Percentiles rank a stretch among this genome's conserved stretches.
Conservation (phyloP, 1,284 basidiomycete genomes). For the Sanghuangporus weigelae region DNA sequence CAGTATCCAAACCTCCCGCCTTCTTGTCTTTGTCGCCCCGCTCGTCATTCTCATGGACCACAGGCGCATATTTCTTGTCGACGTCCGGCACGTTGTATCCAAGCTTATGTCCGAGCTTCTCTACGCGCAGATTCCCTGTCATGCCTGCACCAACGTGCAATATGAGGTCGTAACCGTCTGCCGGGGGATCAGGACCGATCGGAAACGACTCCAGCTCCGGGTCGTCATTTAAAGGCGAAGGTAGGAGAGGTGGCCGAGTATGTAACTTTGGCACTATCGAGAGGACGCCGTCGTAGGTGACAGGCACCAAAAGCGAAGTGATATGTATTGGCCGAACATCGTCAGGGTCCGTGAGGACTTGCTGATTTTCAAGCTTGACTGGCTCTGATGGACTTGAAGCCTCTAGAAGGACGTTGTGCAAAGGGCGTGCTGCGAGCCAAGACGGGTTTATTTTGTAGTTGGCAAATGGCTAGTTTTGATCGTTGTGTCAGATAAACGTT, state of each 20-base stretch:
- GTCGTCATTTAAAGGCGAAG: conserved; percentile 21
- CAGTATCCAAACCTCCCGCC: conserved; percentile 27
- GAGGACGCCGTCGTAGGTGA: conserved; percentile 58
- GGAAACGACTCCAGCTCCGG: conserved; percentile 33
- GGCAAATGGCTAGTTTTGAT: conserved; percentile 43
- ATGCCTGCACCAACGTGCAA: conserved; percentile 69
- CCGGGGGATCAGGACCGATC: conserved; percentile 39
- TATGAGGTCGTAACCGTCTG: conserved; percentile 65
- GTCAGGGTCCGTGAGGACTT: conserved; percentile 3
- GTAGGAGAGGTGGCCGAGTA: conserved; percentile 54
- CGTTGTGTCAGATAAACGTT: background rate
- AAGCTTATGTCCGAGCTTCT: conserved; percentile 61
- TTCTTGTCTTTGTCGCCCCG: conserved; percentile 28
- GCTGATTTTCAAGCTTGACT: conserved; percentile 21
- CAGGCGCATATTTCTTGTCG: conserved; percentile 50
- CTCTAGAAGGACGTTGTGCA: conserved; percentile 47
- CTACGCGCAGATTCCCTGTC: conserved; percentile 58
- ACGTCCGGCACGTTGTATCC: conserved; percentile 71
- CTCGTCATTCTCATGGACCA: conserved; percentile 31
- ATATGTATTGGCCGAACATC: conserved; percentile 43
- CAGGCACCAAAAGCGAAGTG: conserved; percentile 54
- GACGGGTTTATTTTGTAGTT: conserved; percentile 54
- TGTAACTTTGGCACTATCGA: conserved; percentile 55
- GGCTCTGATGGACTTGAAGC: conserved; percentile 34
- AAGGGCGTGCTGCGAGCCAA: conserved; percentile 53